phyloP scores from a whole-genome alignment of 2,329 filamentous ascomycete species.

The Ophiostoma montium region DNA sequence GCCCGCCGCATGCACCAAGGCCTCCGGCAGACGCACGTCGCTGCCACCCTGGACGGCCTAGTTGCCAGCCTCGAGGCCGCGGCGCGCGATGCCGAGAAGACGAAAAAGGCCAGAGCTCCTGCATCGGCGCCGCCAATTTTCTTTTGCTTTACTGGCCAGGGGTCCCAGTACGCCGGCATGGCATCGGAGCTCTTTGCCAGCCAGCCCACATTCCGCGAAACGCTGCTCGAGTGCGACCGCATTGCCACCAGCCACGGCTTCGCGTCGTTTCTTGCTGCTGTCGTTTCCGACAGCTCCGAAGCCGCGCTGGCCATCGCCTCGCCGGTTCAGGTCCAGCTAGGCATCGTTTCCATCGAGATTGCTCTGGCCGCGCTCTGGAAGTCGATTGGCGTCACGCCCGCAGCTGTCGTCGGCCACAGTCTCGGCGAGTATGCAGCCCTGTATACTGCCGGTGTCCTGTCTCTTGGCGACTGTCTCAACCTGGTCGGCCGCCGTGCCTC shows the following conservation, averaged over 20 bases:
- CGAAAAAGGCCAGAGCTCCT: slow-evolving; percentile 27
- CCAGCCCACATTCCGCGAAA: slow-evolving; percentile 32
- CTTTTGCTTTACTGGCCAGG: slow-evolving; percentile 44
- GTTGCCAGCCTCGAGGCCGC: neutral
- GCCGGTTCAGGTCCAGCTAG: slow-evolving; percentile 39
- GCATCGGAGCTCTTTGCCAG: slow-evolving; percentile 35
- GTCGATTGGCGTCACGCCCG: slow-evolving; percentile 40
- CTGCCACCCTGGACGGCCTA: slow-evolving; percentile 17
- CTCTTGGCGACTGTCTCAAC: slow-evolving; percentile 57
- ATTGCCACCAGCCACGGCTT: slow-evolving; percentile 34
- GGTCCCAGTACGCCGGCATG: slow-evolving; percentile 38
- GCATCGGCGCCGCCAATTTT: slow-evolving; percentile 32
- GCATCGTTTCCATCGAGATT: slow-evolving; percentile 41
- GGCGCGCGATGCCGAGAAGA: slow-evolving; percentile 16
- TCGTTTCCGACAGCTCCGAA: slow-evolving; percentile 26
- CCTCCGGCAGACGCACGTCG: slow-evolving; percentile 38
- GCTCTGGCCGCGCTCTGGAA: slow-evolving; percentile 40
- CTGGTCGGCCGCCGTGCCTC: slow-evolving; percentile 55
- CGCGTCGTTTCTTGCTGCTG: slow-evolving; percentile 41
- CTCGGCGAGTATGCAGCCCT: slow-evolving; percentile 63
- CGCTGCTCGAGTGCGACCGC: slow-evolving; percentile 42
- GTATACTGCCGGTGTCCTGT: slow-evolving; percentile 55
- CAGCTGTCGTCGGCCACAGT: slow-evolving; percentile 47
- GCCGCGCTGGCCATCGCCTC: slow-evolving; percentile 30
- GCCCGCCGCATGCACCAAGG: slow-evolving; percentile 47